A percentile compares a stretch with the other conserved stretches of the same genome.
Evolutionary conservation across 768 basidiomycete genomes (phyloP).

Genomic region (Sarcodon sp.): DNA sequence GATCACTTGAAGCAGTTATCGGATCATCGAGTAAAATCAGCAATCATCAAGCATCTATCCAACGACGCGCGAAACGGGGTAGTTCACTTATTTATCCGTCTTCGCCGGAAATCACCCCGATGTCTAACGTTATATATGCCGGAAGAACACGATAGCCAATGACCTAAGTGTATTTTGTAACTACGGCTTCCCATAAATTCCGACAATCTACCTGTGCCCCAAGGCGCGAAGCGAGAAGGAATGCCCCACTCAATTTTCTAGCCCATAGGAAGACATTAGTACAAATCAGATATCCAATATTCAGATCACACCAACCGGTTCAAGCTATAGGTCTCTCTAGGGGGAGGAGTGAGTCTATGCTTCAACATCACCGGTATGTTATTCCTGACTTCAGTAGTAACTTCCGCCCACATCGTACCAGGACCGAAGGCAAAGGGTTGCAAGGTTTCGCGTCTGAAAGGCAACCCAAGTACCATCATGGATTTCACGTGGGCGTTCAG

Average conservation of each 20-base stretch:
- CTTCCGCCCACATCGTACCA: conserved; percentile 48
- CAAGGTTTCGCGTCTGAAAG: conserved; percentile 53
- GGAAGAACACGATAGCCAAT: too few species aligned
- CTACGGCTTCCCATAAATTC: conserved; percentile 62
- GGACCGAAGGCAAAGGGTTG: conserved; percentile 77
- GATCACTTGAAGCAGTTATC: too few species aligned
- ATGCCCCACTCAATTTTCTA: conserved; percentile 75
- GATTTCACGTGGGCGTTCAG: conserved; percentile 76
- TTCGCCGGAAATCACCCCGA: too few species aligned
- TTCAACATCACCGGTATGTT: conserved; percentile 86
- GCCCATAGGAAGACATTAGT: background rate
- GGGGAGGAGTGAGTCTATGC: conserved; percentile 84
- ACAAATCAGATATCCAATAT: background rate
- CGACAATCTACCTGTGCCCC: conserved; percentile 63
- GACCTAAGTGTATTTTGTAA: conserved; percentile 7
- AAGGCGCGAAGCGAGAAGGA: conserved; percentile 66
- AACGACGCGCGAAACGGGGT: too few species aligned
- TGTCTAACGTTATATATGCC: too few species aligned
- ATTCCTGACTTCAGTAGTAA: conserved; percentile 65
- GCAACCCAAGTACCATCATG: conserved; percentile 73
- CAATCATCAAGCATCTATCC: too few species aligned
- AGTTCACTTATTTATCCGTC: too few species aligned
- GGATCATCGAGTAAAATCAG: too few species aligned
- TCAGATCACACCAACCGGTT: conserved; percentile 46
- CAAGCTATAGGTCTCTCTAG: conserved; percentile 87